Percentiles rank a stretch among this genome's conserved stretches.
phyloP scores from a whole-genome alignment of 2,329 filamentous ascomycete species.

The Tolypocladium pustulatum region DNA sequence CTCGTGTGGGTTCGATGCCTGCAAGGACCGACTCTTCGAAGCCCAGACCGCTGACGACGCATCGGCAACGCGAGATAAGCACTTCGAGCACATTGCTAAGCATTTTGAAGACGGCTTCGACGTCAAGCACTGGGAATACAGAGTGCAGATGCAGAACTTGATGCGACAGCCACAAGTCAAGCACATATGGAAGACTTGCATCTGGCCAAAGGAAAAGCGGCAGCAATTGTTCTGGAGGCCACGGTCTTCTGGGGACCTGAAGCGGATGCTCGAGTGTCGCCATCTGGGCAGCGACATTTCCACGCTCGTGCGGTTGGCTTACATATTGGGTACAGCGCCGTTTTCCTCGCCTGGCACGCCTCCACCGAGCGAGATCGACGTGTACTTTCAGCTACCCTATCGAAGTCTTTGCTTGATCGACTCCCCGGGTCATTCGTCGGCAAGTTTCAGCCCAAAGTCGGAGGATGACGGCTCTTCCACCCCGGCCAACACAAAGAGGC shows the following conservation, averaged over 20 bases:
- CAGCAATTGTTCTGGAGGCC: conserved; percentile 28
- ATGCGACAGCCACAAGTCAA: conserved; percentile 32
- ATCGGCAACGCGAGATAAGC: conserved; percentile 26
- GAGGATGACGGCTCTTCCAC: conserved; percentile 18
- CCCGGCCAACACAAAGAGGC: conserved; percentile 15
- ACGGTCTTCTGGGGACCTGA: conserved; percentile 30
- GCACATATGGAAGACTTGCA: conserved; percentile 32
- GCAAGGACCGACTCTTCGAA: conserved; percentile 32
- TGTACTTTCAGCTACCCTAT: conserved; percentile 26
- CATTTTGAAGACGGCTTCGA: conserved; percentile 33
- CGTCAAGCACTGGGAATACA: conserved; percentile 32
- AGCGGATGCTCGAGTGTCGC: conserved; percentile 32
- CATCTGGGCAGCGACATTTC: conserved; percentile 30
- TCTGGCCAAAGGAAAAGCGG: conserved; percentile 33
- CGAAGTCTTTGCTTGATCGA: conserved; percentile 25
- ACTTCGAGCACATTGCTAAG: conserved; percentile 36
- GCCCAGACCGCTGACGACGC: conserved; percentile 25
- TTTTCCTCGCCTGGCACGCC: conserved; percentile 24
- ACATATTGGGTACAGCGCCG: conserved; percentile 30
- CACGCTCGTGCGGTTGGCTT: conserved; percentile 30
- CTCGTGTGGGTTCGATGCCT: conserved; percentile 30
- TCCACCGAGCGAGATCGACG: conserved; percentile 26
- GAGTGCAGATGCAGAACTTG: conserved; percentile 31
- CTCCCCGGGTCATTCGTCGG: conserved; percentile 17
- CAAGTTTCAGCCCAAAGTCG: conserved; percentile 11